Evolutionary conservation across 2,329 filamentous ascomycete genomes (phyloP).

Genomic region (Aureobasidium sp.): DNA sequence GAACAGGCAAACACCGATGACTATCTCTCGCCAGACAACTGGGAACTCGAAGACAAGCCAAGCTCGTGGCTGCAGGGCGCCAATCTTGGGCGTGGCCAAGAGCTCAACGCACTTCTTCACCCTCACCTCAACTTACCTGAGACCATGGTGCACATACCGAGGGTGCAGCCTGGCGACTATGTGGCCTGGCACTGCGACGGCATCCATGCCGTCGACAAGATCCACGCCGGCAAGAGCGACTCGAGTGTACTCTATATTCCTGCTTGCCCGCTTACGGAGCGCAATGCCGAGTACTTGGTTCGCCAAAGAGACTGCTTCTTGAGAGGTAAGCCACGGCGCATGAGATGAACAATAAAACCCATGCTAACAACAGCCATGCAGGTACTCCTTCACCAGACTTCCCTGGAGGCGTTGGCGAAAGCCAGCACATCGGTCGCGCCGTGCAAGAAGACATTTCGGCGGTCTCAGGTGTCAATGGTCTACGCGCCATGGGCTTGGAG

Average conservation of each 20-base stretch:
- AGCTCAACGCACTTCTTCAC: slow-evolving; percentile 57
- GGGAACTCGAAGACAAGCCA: slow-evolving; percentile 49
- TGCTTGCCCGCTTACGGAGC: slow-evolving; percentile 66
- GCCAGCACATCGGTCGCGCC: slow-evolving; percentile 32
- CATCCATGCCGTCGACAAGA: slow-evolving; percentile 73
- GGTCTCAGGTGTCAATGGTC: slow-evolving; percentile 30
- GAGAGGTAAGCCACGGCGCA: slow-evolving; percentile 35
- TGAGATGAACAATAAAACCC: neutral
- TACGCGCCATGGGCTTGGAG: slow-evolving; percentile 16
- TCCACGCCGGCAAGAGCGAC: slow-evolving; percentile 47
- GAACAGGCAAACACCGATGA: slow-evolving; percentile 37
- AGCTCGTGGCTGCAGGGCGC: slow-evolving; percentile 64
- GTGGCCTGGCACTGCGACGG: slow-evolving; percentile 64
- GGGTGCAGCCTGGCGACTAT: slow-evolving; percentile 64
- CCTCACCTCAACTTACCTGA: slow-evolving; percentile 60
- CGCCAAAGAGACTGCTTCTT: slow-evolving; percentile 62
- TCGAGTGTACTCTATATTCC: slow-evolving; percentile 57
- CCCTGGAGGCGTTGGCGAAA: slow-evolving; percentile 54
- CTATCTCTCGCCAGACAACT: slow-evolving; percentile 51
- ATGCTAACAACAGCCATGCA: slow-evolving; percentile 6
- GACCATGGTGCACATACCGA: slow-evolving; percentile 65
- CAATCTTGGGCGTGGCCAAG: slow-evolving; percentile 60
- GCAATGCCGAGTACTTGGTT: slow-evolving; percentile 61
- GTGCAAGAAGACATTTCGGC: slow-evolving; percentile 27
- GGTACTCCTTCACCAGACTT: slow-evolving; percentile 36